Base-by-base conservation (phyloP, 768 basidiomycete genomes). In the Flagelloscypha sp. region DNA sequence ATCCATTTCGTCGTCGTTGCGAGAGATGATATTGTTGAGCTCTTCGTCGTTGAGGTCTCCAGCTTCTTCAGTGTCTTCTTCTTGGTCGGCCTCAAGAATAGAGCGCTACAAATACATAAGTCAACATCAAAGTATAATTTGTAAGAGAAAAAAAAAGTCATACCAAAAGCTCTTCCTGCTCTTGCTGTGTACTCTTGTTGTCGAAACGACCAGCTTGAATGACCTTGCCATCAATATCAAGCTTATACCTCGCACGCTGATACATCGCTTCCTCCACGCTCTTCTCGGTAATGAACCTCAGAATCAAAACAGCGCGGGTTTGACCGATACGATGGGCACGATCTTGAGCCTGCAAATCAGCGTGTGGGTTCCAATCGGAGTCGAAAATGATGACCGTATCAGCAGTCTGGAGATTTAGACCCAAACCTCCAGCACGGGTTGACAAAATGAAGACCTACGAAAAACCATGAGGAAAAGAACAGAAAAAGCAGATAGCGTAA, bases 261-360 rank as follows among this genome's bases (percentile, higher is more conserved):
- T 97, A 85, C 76, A 98, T 95, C 3, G 92, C 89, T 61, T 98
- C 95, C 61, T 98, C 95, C 16, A 99, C 90, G 44, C 92, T 94
- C 66, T 92, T 90, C 58, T 95, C 89, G 4, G 94, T 95, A 55
- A 99, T 93, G 58, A 99, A 87, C 43, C 94, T 80, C 45, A 98
- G 69, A 44, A 99, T 98, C 21, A 93, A 79, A 13, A 99, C 95
- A 29, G 92, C 86, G 59, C 93, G 94, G 40, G 95, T 99, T 55
- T 99, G 95, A 40, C 95, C 95, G 50, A 99, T 99, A 74, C 95
- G 93, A 72, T 99, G 94, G 8, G 88, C 89, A 70, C 93, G 89
- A 76, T 99, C 94, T 58, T 99, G 95, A 9, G 95, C 95, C 60
- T 99, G 95, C 42, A 98, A 65, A 80, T 99, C 94, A 33, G 95